Base-by-base conservation (phyloP, 2,329 filamentous ascomycete species). In the Dactylella cylindrospora region DNA sequence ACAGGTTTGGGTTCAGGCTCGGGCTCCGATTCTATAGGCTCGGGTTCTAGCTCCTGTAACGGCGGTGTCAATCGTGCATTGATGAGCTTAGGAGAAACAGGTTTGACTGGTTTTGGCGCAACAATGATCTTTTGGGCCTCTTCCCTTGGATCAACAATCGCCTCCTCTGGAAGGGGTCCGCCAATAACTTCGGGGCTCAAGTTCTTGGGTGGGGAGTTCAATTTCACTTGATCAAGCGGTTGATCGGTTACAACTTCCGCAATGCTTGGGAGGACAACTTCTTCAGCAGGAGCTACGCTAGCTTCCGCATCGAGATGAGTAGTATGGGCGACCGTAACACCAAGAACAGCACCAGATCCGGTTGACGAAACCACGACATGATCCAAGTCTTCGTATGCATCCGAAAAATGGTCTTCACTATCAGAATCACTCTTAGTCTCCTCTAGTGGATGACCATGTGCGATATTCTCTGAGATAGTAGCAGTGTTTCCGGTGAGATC, bases 331-430 rank as follows among this genome's bases (percentile, higher is more conserved):
- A 49, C 29, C 10, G 55, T 61, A 41, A 61, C 55, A 1, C 55
- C 55, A 10, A 61, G 38, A 6, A 49, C 47, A 1, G 55, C 55
- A 10, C 55, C 55, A 15, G 55, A 61, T 1, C 55, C 47, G 8
- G 55, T 61, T 3, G 55, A 47, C 8, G 55, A 61, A 26, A 61
- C 33, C 12, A 61, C 47, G 23, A 61, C 55, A 17, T 61, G 55
- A 43, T 61, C 55, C 2, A 61, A 25, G 33, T 61, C 46, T 41
- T 61, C 55, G 19, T 61, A 61, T 6, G 55, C 55, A 47, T 61
- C 55, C 9, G 55, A 53, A 40, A 61, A 61, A 17, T 61, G 55
- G 19, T 61, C 55, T 19, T 61, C 55, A 13, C 29, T 26, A 29
- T 47, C 55, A 35, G 55, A 61, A 20, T 61, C 55, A 17, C 52